Evolutionary conservation across 352 stramenopile species (phyloP).

Genomic region (Phytophthora fragariae): DNA sequence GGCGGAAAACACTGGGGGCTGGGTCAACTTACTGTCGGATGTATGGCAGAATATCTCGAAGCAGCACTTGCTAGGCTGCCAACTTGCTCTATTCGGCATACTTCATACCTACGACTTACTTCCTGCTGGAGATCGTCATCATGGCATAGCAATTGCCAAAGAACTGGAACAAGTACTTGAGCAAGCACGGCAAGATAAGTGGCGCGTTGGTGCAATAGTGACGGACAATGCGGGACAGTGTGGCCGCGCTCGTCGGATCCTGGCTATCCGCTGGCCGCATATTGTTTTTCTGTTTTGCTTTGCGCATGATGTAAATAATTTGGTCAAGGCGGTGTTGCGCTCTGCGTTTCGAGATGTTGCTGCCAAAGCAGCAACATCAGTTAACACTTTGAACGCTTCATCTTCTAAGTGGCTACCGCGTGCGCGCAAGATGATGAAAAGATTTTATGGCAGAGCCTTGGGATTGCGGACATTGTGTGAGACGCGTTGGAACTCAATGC

Average conservation of each 20-base stretch:
- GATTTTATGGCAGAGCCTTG: slow-evolving; percentile 2
- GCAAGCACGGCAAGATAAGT: neutral
- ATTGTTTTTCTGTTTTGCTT: slow-evolving; percentile 16
- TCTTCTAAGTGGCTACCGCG: no score
- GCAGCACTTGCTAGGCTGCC: neutral
- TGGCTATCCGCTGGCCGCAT: slow-evolving; percentile 3
- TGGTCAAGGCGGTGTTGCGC: slow-evolving; percentile 12
- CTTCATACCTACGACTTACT: neutral
- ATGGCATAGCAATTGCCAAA: slow-evolving; percentile 13
- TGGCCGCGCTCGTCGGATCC: neutral
- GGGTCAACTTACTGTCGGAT: slow-evolving; percentile 14
- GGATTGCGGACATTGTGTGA: slow-evolving; percentile 2
- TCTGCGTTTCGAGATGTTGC: no score
- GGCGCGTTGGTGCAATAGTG: slow-evolving; percentile 8
- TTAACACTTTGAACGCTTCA: no score
- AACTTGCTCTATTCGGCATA: slow-evolving; percentile 8
- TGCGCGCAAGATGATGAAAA: slow-evolving; percentile 6
- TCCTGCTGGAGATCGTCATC: slow-evolving; percentile 1
- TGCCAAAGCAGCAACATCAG: no score
- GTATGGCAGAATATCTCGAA: slow-evolving; percentile 13
- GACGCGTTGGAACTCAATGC: slow-evolving; percentile 22
- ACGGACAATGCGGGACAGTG: slow-evolving; percentile 29
- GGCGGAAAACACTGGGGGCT: neutral
- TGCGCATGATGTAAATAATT: slow-evolving; percentile 24
- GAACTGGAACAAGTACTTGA: slow-evolving; percentile 10